Evolutionary conservation across 1,139 yeast genomes (phyloP).

Genomic region (Hyphopichia burtonii): DNA sequence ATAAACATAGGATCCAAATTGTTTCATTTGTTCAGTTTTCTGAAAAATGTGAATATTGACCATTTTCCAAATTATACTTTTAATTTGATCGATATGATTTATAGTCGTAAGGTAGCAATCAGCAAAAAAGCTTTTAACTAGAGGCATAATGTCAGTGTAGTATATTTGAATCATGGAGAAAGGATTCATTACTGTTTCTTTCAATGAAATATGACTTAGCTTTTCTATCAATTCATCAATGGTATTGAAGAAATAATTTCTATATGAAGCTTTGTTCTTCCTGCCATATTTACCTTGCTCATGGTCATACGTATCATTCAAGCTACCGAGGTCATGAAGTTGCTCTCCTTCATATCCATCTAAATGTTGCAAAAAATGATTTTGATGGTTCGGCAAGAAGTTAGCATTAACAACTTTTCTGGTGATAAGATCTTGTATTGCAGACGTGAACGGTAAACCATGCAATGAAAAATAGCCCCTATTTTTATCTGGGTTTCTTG

Average conservation of each 20-base stretch:
- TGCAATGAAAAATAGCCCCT: conserved; percentile 14
- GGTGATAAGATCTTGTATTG: conserved; percentile 9
- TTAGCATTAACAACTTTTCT: conserved; percentile 5
- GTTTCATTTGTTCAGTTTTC: background rate
- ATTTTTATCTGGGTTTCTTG: no score
- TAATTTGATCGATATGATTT: conserved; percentile 9
- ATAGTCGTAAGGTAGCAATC: conserved; percentile 5
- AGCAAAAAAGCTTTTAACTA: conserved; percentile 3
- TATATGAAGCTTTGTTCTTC: background rate
- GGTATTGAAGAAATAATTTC: background rate
- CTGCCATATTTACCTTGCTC: background rate
- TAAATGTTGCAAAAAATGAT: conserved; percentile 7
- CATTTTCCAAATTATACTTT: conserved; percentile 16
- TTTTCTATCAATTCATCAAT: background rate
- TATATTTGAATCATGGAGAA: conserved; percentile 9
- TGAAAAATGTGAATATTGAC: conserved; percentile 12
- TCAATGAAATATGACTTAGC: conserved; percentile 8
- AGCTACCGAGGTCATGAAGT: background rate
- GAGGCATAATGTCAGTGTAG: conserved; percentile 9
- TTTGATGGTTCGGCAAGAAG: background rate
- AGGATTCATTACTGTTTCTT: conserved; percentile 14
- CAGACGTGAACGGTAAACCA: conserved; percentile 16
- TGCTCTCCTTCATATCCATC: conserved; percentile 6
- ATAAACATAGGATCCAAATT: background rate
- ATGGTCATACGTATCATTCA: no score